These are phyloP conservation scores for Tricladium varicosporioides DNA, from an alignment of 2,329 filamentous ascomycete genomes.

Conservation along the genomic window DNA sequence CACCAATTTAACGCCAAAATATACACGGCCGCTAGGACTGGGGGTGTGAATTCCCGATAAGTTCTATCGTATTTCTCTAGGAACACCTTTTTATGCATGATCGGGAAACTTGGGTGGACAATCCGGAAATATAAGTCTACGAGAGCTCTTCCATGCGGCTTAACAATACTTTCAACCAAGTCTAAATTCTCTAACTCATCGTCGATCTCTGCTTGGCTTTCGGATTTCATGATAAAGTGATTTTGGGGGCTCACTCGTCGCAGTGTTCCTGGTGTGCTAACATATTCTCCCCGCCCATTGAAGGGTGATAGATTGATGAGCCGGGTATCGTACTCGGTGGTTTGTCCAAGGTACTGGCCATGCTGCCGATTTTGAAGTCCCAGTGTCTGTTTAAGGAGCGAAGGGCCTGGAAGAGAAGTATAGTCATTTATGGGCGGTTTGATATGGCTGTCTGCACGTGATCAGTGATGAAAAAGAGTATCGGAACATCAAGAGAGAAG, in stretches of 20 bases:
- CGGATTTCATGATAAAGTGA: conserved; percentile 75
- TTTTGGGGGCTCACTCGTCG: conserved; percentile 72
- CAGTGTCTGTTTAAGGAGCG: conserved; percentile 64
- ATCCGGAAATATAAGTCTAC: conserved; percentile 37
- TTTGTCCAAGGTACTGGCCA: conserved; percentile 77
- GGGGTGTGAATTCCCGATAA: conserved; percentile 57
- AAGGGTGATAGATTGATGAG: conserved; percentile 77
- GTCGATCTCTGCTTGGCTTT: conserved; percentile 58
- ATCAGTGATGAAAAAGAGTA: conserved; percentile 1
- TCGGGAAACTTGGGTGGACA: conserved; percentile 48
- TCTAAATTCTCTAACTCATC: conserved; percentile 31
- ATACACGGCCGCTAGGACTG: conserved; percentile 77
- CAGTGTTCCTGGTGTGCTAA: conserved; percentile 63
- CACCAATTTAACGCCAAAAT: conserved; percentile 87
- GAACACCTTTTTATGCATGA: conserved; percentile 58
- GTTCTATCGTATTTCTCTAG: conserved; percentile 58
- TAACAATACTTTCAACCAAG: conserved; percentile 27
- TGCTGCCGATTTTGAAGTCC: conserved; percentile 74
- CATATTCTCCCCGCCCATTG: conserved; percentile 75
- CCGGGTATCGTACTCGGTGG: conserved; percentile 77
- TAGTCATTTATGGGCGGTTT: conserved; percentile 35
- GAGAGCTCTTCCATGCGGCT: conserved; percentile 26
- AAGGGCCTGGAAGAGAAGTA: conserved; percentile 62
- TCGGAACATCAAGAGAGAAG: background rate
- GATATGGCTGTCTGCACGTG: conserved; percentile 12